Conservation (phyloP, 2,329 filamentous ascomycete species). For the Acrocalymma vagum region DNA sequence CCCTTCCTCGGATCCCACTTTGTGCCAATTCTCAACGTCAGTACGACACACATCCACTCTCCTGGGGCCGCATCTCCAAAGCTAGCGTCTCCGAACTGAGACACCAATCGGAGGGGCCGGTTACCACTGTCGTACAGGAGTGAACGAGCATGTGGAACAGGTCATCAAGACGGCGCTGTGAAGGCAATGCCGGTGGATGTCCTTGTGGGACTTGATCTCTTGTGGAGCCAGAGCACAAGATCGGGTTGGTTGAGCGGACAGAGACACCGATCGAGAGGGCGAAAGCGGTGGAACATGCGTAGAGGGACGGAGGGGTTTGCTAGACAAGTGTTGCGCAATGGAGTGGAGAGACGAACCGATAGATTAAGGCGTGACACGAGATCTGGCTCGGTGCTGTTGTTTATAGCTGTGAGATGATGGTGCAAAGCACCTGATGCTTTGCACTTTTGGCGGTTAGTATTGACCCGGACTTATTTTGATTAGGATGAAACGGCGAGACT, state of each 20-base stretch:
- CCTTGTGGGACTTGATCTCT: constrained; percentile 25
- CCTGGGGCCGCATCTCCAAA: constrained; percentile 7
- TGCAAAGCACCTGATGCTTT: neutral
- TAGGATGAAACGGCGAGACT: too few species aligned
- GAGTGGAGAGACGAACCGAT: constrained; percentile 9
- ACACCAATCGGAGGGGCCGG: constrained; percentile 40
- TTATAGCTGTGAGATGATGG: neutral
- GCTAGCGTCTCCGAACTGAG: constrained; percentile 13
- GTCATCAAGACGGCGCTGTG: constrained; percentile 1
- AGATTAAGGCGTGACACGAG: constrained; percentile 17
- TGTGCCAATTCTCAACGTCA: constrained; percentile 18
- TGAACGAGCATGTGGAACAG: constrained; percentile 4
- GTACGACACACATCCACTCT: constrained; percentile 22
- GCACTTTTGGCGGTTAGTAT: too few species aligned
- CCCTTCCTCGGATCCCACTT: too few species aligned
- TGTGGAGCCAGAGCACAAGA: constrained; percentile 22
- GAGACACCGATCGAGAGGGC: constrained; percentile 15
- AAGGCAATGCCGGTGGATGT: neutral
- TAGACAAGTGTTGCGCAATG: constrained; percentile 4
- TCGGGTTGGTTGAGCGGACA: constrained; percentile 20
- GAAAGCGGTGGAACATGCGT: constrained; percentile 34
- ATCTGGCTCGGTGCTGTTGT: constrained; percentile 2
- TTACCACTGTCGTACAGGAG: constrained; percentile 19
- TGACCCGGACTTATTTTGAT: too few species aligned
- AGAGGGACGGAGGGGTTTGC: constrained; percentile 8